Base-by-base conservation (phyloP, 148 eudicot species). In the Pharnaceum exiguum region DNA sequence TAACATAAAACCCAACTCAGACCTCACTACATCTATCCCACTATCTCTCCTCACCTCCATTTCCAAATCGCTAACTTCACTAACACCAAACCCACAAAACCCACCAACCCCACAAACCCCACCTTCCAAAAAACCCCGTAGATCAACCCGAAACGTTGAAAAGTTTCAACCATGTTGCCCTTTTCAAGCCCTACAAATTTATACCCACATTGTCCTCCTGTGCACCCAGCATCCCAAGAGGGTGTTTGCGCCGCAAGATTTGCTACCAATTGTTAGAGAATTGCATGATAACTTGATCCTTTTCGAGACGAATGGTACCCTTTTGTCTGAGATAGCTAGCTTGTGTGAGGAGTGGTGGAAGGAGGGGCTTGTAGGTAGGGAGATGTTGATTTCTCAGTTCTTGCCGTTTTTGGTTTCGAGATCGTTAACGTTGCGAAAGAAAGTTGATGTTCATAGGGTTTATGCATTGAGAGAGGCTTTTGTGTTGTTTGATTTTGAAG, bases 341-440 rank as follows among this genome's bases (percentile, higher is more conserved):
- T 67, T 93, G 58, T 93, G 96, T 62, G 99, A 93, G 46, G 77
- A 78, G 39, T 93, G 96, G 99, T 93, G 99, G 96, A 85, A 89
- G 54, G 75, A 56, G 55, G 89, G 65, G 63, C 76, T 89, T 26
- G 46, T 32, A 2, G 95, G 86, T 22, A 86, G 79, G 39, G 96
- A 89, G 60, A 52, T 74, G 52, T 49, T 93, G 17, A 89, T 93
- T 46, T 78, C 96, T 13, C 95, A 83, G n/a, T 81, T 84, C 1
- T 48, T 89, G 35, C 96, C 99, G 1, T 76, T 85, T 65, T 60
- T 93, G 48, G 62, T 93, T 28, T 79, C 96, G 28, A 86, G 85
- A 68, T 81, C 96, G 2, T 49, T 93, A 62, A 78, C 89, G 0
- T 65, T 81, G 64, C 74, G 79, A 74, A 93, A 83, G 74, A 93